A percentile compares a stretch with the other conserved stretches of the same genome.
phyloP scores from a whole-genome alignment of 257 asterid genomes.

The Penstemon newberryi region DNA sequence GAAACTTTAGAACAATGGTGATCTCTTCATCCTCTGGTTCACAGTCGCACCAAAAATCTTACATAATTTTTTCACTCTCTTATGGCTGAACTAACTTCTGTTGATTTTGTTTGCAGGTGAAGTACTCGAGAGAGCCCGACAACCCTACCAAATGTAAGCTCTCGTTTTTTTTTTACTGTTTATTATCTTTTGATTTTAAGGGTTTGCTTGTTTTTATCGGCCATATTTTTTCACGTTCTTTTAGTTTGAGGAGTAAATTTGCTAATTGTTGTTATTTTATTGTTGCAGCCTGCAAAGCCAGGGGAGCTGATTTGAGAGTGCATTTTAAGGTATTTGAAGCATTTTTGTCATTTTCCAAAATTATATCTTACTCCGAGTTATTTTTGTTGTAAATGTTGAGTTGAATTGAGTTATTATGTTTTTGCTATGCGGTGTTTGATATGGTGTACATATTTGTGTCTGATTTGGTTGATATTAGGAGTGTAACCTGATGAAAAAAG shows the following conservation, averaged over 20 bases:
- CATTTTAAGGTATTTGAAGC: constrained; percentile 62
- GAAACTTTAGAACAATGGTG: no score
- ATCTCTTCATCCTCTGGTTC: no score
- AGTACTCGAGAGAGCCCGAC: constrained; percentile 57
- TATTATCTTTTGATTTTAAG: background rate
- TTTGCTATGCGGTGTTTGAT: background rate
- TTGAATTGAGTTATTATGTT: background rate
- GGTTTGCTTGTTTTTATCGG: background rate
- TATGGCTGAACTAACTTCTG: no score
- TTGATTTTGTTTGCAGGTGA: constrained; percentile 48
- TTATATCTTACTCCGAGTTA: background rate
- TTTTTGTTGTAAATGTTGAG: background rate
- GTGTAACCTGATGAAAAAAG: constrained; percentile 55
- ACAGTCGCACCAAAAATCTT: no score
- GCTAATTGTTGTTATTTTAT: background rate
- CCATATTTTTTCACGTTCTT: background rate
- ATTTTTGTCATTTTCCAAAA: background rate
- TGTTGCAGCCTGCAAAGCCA: constrained; percentile 78
- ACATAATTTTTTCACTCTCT: no score
- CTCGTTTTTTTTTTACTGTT: background rate
- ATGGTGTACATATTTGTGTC: background rate
- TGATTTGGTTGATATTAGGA: background rate
- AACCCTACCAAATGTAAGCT: constrained; percentile 56
- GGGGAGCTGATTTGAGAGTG: constrained; percentile 73
- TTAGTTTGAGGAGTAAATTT: background rate